These are phyloP conservation scores for Orbilia javanica DNA, from an alignment of 2,329 filamentous ascomycete species.

Conservation along the genomic window DNA sequence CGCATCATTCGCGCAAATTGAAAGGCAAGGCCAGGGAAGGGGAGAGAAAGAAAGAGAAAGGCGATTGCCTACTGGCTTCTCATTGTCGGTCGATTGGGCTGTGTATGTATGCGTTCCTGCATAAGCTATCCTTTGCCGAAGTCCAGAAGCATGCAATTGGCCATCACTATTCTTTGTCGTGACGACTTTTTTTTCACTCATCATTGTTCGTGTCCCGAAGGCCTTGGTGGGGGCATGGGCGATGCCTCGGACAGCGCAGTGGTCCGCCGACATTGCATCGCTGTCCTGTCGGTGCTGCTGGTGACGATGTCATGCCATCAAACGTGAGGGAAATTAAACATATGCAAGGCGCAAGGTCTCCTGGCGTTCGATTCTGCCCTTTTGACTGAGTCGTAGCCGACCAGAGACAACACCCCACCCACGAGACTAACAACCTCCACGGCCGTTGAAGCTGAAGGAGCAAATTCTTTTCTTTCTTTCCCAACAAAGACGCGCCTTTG, in stretches of 20 bases:
- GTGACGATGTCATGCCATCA: conserved; percentile 19
- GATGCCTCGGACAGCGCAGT: conserved; percentile 28
- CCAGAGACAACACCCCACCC: conserved; percentile 46
- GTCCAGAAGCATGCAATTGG: conserved; percentile 9
- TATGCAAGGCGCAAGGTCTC: conserved; percentile 41
- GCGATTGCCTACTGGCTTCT: conserved; percentile 35
- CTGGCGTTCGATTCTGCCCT: conserved; percentile 5
- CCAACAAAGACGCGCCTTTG: conserved; percentile 48
- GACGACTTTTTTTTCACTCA: conserved; percentile 22
- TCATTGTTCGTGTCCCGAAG: background rate
- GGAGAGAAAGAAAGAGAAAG: conserved; percentile 18
- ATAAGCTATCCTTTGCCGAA: conserved; percentile 18
- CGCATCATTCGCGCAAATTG: conserved; percentile 43
- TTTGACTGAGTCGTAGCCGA: conserved; percentile 33
- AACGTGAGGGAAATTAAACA: conserved; percentile 37
- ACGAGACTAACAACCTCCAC: background rate
- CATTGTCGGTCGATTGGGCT: conserved; percentile 33
- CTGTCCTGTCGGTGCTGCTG: background rate
- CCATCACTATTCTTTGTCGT: conserved; percentile 41
- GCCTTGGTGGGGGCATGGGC: conserved; percentile 20
- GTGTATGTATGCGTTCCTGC: conserved; percentile 36
- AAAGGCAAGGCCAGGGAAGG: conserved; percentile 21
- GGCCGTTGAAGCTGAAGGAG: conserved; percentile 16
- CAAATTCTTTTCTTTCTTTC: conserved; percentile 33
- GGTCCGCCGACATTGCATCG: background rate